phyloP scores from a whole-genome alignment of 2,329 filamentous ascomycete genomes.

The Cladosporium sp. region DNA sequence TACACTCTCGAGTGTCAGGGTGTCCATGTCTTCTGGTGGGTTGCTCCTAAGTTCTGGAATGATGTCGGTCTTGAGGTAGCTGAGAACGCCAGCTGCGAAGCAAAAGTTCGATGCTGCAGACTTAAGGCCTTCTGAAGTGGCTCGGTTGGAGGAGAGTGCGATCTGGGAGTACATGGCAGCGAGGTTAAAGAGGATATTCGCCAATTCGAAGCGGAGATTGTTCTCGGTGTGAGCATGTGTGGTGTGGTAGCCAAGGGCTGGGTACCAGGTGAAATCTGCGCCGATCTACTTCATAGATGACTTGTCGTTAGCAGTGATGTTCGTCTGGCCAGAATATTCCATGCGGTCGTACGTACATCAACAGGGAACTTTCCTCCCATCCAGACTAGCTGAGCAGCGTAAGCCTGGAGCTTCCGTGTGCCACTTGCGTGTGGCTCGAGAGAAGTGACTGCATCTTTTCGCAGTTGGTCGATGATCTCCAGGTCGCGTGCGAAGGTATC shows the following conservation, averaged over 20 bases:
- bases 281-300: constrained; percentile 60
- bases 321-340: background rate
- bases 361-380: constrained; percentile 93
- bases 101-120: constrained; percentile 86
- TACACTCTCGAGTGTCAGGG: constrained; percentile 76
- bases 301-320: background rate
- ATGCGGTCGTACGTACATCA: constrained; percentile 56
- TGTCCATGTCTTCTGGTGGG: constrained; percentile 94
- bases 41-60: constrained; percentile 78
- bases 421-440: constrained; percentile 84
- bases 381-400: constrained; percentile 90
- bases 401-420: constrained; percentile 80
- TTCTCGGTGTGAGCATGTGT: constrained; percentile 43
- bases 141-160: constrained; percentile 72
- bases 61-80: constrained; percentile 69
- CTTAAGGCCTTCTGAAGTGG: constrained; percentile 77
- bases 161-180: constrained; percentile 91
- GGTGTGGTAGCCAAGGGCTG: constrained; percentile 70
- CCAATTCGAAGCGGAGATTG: constrained; percentile 74
- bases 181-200: constrained; percentile 90
- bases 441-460: constrained; percentile 81
- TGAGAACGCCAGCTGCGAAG: constrained; percentile 76
- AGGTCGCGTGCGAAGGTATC: constrained; percentile 94
- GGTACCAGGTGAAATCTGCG: constrained; percentile 95
- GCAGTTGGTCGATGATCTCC: constrained; percentile 75